phyloP scores from a whole-genome alignment of 2,329 filamentous ascomycete genomes.

The Blastomyces gilchristii region DNA sequence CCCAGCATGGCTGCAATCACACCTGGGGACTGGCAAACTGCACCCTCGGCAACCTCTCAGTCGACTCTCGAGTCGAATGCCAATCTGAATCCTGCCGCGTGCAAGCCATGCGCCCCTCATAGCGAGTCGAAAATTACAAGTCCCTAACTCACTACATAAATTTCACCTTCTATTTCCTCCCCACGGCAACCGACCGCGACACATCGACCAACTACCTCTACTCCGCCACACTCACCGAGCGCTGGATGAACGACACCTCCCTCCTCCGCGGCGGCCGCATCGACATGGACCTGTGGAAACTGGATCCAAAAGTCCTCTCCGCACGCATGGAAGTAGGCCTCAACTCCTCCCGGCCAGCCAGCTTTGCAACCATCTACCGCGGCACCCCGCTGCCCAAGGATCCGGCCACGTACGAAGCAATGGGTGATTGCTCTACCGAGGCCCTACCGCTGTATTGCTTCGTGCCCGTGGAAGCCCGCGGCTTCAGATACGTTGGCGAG shows the following conservation, averaged over 20 bases:
- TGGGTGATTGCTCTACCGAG: background rate
- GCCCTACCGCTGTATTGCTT: background rate
- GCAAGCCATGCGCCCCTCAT: background rate
- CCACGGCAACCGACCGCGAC: background rate
- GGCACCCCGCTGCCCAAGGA: background rate
- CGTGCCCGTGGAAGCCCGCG: background rate
- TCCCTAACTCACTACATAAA: background rate
- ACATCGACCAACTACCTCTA: conserved; percentile 2
- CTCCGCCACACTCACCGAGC: conserved; percentile 3
- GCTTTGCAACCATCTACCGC: background rate
- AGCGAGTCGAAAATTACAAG: background rate
- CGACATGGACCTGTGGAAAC: conserved; percentile 7
- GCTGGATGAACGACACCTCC: conserved; percentile 4
- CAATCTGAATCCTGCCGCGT: background rate
- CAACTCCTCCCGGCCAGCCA: conserved; percentile 1
- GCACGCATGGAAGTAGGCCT: background rate
- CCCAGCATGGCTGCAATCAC: background rate
- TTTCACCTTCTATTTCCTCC: background rate
- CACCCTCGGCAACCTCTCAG: conserved; percentile 3
- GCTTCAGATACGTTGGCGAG: background rate
- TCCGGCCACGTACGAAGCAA: background rate
- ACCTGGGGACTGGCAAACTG: conserved; percentile 2
- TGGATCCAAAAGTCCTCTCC: background rate
- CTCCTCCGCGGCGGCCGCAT: background rate
- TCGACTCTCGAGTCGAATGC: conserved; percentile 3